Base-by-base conservation (phyloP, 805 yeast species). In the Saccharomycopsis javanensis region DNA sequence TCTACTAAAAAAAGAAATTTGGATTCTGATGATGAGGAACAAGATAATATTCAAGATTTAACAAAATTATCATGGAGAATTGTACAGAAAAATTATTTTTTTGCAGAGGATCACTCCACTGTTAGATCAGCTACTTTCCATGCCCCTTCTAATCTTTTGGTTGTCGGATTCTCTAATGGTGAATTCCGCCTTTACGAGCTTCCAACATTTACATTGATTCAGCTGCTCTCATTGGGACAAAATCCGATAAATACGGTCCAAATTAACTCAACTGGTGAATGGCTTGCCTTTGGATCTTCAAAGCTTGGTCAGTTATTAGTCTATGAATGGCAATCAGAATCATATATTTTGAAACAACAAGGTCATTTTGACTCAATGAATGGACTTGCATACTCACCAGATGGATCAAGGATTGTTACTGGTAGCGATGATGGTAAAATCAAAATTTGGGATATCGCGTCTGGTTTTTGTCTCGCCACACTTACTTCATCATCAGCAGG, bases 241-340 rank as follows among this genome's bases (percentile, higher is more conserved):
- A 85, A 89, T 65, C 84, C 91, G 2, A 86, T 94, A 27, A 89
- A 87, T 66, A 83, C 90, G 2, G 92, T 94, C 2, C 71, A 82
- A 10, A 79, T 94, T 38, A 94, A 92, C 68, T 71, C 76, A 1
- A 75, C 91, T 5, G 99, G 99, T 34, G 99, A 94, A 69, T 94
- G 99, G 99, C 75, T 94, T 33, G 96, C 97, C 0, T 88, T 94
- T 69, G 99, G 99, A 4, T 90, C 97, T 0, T 72, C 89, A 34
- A 84, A 83, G 66, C 70, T 88, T 30, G 99, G 99, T n/a, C 99
- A 94, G 71, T 73, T 94, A 59, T 72, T 94, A 57, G 99, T 94
- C 0, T 94, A 96, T 75, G 99, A 94, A 75, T 94, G 99, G 99
- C 97, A 94, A 72, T 87, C 96, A 4, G 99, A 94, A 69, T 88